Evolutionary conservation across 306 rosid species (phyloP).

Genomic region (Sindora glabra): DNA sequence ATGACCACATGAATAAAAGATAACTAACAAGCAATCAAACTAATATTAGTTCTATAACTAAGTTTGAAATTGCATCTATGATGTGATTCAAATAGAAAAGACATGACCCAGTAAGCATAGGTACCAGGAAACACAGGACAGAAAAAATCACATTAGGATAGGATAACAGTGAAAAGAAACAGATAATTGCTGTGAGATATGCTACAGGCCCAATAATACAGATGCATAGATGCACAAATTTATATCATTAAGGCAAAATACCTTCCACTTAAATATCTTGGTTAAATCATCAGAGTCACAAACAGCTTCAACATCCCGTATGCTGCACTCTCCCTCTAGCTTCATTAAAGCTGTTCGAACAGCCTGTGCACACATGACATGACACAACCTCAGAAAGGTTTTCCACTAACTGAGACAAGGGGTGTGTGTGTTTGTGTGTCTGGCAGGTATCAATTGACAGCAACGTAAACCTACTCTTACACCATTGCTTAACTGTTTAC

Average conservation of each 20-base stretch:
- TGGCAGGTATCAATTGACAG: no score
- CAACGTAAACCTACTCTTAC: no score
- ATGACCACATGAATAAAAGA: no score
- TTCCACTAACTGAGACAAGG: no score
- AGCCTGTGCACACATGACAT: constrained; percentile 40
- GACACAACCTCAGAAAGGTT: background rate
- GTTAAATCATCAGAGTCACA: constrained; percentile 61
- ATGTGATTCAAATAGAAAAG: background rate
- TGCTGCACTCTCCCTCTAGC: constrained; percentile 53
- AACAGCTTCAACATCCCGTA: constrained; percentile 66
- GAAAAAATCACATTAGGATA: background rate
- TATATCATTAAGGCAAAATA: no score
- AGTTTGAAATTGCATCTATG: background rate
- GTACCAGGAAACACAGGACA: background rate
- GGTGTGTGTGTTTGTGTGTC: no score
- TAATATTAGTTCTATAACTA: no score
- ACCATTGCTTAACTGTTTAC: no score
- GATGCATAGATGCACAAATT: no score
- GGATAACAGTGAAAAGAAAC: background rate
- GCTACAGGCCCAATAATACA: background rate
- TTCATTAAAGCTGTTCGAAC: constrained; percentile 68
- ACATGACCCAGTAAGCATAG: background rate
- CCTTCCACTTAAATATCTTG: constrained; percentile 85
- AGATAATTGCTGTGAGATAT: background rate
- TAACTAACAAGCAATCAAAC: no score